Evolutionary conservation across 164 flowering plant genomes (phyloP).

Genomic region (Liquidambar formosana): DNA sequence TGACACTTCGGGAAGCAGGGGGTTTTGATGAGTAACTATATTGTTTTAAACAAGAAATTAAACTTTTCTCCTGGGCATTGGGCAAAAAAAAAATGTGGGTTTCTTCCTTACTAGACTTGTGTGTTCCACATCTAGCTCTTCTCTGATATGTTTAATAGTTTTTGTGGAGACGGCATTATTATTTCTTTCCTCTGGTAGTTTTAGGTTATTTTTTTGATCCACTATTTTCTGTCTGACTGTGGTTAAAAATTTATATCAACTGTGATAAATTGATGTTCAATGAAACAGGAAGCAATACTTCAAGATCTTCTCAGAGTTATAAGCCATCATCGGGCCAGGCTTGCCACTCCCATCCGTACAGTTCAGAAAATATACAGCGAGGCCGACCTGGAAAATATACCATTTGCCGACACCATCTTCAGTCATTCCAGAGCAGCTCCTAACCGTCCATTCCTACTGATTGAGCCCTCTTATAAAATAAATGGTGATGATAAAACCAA

Average conservation of each 20-base stretch:
- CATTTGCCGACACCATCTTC: constrained; percentile 23
- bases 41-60: too few species aligned
- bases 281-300: constrained; percentile 80
- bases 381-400: constrained; percentile 39
- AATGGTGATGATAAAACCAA: constrained; percentile 50
- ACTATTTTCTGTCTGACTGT: neutral
- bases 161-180: too few species aligned
- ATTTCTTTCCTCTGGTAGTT: too few species aligned
- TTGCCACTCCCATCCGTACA: constrained; percentile 95
- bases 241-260: neutral
- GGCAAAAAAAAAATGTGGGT: too few species aligned
- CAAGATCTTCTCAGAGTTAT: constrained; percentile 91
- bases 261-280: constrained; percentile 3
- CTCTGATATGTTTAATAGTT: too few species aligned
- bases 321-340: constrained; percentile 90
- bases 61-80: too few species aligned
- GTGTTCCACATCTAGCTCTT: too few species aligned
- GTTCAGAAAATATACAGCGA: constrained; percentile 77
- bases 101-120: too few species aligned
- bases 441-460: constrained; percentile 41
- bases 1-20: too few species aligned
- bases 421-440: constrained; percentile 27
- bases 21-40: too few species aligned
- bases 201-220: too few species aligned
- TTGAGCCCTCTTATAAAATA: constrained; percentile 55